These are phyloP conservation scores for Rhizopus sp. DNA, from an alignment of 371 early-diverging fungal species.

Conservation along the genomic window DNA sequence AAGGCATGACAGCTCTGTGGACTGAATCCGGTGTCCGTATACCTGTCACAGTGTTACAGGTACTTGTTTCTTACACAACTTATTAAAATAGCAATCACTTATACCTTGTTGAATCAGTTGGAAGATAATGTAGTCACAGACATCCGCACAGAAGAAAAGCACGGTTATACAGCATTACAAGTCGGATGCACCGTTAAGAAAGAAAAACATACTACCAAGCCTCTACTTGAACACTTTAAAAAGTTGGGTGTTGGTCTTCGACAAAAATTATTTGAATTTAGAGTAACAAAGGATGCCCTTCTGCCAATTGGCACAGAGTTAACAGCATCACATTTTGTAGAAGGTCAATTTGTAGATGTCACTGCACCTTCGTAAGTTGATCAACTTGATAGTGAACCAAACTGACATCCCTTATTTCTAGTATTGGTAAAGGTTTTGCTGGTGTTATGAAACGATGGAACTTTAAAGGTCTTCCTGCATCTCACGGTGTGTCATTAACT, in stretches of 20 bases:
- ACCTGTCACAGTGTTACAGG: slow-evolving; percentile 93
- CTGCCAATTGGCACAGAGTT: slow-evolving; percentile 82
- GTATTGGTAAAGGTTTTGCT: slow-evolving; percentile 94
- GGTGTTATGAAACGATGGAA: slow-evolving; percentile 98
- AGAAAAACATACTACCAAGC: slow-evolving; percentile 64
- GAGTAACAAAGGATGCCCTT: slow-evolving; percentile 83
- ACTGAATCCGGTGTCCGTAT: slow-evolving; percentile 89
- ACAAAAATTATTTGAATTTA: slow-evolving; percentile 79
- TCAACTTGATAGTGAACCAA: neutral
- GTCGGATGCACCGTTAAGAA: slow-evolving; percentile 77
- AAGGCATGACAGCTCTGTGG: slow-evolving; percentile 95
- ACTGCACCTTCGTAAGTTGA: slow-evolving; percentile 74
- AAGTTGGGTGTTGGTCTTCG: slow-evolving; percentile 75
- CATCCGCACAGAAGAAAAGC: slow-evolving; percentile 61
- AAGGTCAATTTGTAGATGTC: slow-evolving; percentile 94
- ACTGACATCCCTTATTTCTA: slow-evolving; percentile 22
- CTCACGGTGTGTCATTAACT: slow-evolving; percentile 92
- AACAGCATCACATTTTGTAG: slow-evolving; percentile 86
- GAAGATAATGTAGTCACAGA: slow-evolving; percentile 76
- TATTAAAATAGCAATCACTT: slow-evolving; percentile 4
- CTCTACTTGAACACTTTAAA: slow-evolving; percentile 77
- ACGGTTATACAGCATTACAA: slow-evolving; percentile 73
- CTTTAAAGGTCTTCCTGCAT: slow-evolving; percentile 89
- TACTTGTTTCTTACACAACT: slow-evolving; percentile 28
- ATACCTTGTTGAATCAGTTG: slow-evolving; percentile 45